Conservation (phyloP, 257 asterid genomes). For the Scutellaria galericulata region DNA sequence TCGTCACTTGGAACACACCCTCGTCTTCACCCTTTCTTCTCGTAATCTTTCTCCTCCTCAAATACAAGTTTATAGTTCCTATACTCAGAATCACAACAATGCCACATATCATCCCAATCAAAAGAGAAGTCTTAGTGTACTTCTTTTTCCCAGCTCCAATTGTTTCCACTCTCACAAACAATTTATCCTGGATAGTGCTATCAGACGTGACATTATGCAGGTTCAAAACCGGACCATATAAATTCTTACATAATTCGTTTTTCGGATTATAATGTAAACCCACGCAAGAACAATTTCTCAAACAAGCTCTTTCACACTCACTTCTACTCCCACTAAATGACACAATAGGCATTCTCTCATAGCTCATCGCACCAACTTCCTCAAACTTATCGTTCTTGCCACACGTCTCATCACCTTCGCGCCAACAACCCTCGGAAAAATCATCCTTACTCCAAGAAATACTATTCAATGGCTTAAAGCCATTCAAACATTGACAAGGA, state of each 20-base stretch:
- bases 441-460: conserved; percentile 72
- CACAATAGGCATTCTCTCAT: conserved; percentile 46
- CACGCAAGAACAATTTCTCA: conserved; percentile 69
- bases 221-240: conserved; percentile 64
- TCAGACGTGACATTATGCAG: conserved; percentile 53
- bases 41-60: conserved; percentile 47
- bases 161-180: conserved; percentile 57
- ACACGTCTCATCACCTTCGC: conserved; percentile 45
- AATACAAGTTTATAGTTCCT: conserved; percentile 44
- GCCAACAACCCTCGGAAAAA: conserved; percentile 67
- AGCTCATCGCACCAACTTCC: conserved; percentile 59
- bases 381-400: conserved; percentile 58
- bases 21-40: conserved; percentile 50
- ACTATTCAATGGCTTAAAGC: conserved; percentile 53
- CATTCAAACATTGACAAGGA: conserved; percentile 66
- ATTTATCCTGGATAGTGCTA: conserved; percentile 48
- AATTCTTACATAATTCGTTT: conserved; percentile 58
- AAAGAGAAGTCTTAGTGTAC: conserved; percentile 36
- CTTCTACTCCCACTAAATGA: conserved; percentile 56
- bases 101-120: conserved; percentile 57
- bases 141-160: conserved; percentile 33
- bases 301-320: conserved; percentile 59
- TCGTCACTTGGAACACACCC: conserved; percentile 56
- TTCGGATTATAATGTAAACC: conserved; percentile 59
- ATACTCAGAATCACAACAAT: conserved; percentile 47